A percentile compares a stretch with the other conserved stretches of the same genome.
phyloP scores from a whole-genome alignment of 768 basidiomycete species.

The Amanita rubescens region DNA sequence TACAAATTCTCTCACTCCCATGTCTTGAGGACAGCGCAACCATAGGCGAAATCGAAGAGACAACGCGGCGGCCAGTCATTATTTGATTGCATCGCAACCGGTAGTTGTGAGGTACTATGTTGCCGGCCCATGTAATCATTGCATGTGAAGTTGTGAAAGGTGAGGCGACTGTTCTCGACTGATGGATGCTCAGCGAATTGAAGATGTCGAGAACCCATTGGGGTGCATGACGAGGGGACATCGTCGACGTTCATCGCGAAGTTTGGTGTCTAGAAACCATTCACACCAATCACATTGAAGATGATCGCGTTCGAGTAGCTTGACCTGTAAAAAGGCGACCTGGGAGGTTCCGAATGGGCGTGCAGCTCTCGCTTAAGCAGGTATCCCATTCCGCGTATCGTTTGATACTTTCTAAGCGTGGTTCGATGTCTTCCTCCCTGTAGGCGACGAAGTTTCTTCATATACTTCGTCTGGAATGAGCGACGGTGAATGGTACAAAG shows the following conservation, averaged over 20 bases:
- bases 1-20: conserved; percentile 12
- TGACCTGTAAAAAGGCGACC: conserved; percentile 8
- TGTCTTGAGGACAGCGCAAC: conserved; percentile 15
- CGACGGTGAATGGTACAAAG: not conserved
- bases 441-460: conserved; percentile 3
- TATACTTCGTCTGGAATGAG: conserved; percentile 10
- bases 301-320: not conserved
- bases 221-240: conserved; percentile 12
- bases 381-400: conserved; percentile 8
- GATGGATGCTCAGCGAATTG: not conserved
- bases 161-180: not conserved
- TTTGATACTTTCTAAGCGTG: conserved; percentile 6
- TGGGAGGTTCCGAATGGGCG: conserved; percentile 1
- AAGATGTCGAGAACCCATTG: not conserved
- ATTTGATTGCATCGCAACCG: conserved; percentile 11
- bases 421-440: conserved; percentile 1
- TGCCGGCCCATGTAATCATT: not conserved
- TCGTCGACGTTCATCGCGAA: not conserved
- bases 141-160: conserved; percentile 8
- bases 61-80: conserved; percentile 12
- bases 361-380: conserved; percentile 6
- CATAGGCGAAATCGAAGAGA: conserved; percentile 14
- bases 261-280: not conserved
- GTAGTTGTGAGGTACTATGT: conserved; percentile 13
- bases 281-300: not conserved